These are phyloP conservation scores for Eucalyptus curtisii DNA, from an alignment of 345 rosid species.

Conservation along the genomic window DNA sequence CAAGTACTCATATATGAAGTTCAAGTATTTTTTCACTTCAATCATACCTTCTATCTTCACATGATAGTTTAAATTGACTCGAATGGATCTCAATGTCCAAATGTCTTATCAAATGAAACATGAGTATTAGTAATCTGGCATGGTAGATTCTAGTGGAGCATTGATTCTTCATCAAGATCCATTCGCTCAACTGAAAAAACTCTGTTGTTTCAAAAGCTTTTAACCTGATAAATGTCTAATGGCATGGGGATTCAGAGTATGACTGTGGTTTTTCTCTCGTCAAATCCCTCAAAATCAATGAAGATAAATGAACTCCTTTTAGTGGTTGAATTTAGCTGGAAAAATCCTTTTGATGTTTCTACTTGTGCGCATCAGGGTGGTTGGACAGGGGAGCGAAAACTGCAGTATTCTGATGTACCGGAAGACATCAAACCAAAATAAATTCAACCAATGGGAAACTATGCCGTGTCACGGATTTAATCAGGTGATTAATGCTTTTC, in stretches of 20 bases:
- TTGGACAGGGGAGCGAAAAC: conserved; percentile 85
- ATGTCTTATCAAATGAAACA: not conserved
- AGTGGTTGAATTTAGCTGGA: no score
- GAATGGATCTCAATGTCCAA: no score
- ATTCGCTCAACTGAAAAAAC: not conserved
- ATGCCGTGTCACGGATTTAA: conserved; percentile 5
- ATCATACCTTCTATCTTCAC: not conserved
- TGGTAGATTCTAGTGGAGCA: no score
- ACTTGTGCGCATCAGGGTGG: conserved; percentile 44
- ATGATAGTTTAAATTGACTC: not conserved
- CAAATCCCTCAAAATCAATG: no score
- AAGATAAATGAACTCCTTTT: no score
- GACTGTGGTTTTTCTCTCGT: accelerated
- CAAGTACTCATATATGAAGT: not conserved
- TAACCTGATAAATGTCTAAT: not conserved
- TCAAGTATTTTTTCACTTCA: not conserved
- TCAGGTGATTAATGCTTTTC: conserved; percentile 28
- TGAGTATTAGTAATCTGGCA: not conserved
- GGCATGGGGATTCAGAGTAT: not conserved
- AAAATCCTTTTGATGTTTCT: not conserved
- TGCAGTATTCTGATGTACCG: conserved; percentile 43
- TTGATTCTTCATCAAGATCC: not conserved
- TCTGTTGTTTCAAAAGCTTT: not conserved
- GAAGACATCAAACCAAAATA: no score
- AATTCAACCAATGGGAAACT: no score